Evolutionary conservation across 2,329 filamentous ascomycete genomes (phyloP).

Genomic region (Pseudogymnoascus sp.): DNA sequence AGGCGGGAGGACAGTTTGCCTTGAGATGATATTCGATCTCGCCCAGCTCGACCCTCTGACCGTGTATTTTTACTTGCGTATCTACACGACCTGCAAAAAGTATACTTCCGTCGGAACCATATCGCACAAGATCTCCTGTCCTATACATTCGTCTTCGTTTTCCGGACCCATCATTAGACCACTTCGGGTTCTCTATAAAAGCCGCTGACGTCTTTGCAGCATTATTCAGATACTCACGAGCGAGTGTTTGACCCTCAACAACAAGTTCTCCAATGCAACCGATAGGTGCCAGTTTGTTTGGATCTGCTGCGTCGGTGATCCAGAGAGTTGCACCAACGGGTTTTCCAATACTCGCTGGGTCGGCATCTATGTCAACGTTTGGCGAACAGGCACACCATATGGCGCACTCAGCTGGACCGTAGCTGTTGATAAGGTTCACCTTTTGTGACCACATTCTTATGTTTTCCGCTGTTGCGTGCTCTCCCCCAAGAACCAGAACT

Average conservation of each 20-base stretch:
- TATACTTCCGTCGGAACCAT: conserved; percentile 42
- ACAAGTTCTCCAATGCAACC: neutral
- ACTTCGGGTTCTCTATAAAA: conserved; percentile 36
- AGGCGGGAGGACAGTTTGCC: neutral
- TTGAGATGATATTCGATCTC: conserved; percentile 15
- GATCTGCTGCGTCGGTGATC: conserved; percentile 24
- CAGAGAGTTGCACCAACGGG: conserved; percentile 21
- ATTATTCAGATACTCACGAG: conserved; percentile 50
- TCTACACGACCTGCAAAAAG: conserved; percentile 53
- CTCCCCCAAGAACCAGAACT: conserved; percentile 75
- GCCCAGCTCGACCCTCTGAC: conserved; percentile 19
- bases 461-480: conserved; percentile 63
- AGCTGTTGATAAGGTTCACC: conserved; percentile 38
- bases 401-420: conserved; percentile 84
- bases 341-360: conserved; percentile 1
- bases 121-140: conserved; percentile 51
- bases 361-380: conserved; percentile 10
- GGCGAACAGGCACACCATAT: conserved; percentile 27
- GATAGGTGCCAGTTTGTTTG: neutral
- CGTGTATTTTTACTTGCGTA: conserved; percentile 47
- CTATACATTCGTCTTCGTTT: conserved; percentile 39
- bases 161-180: conserved; percentile 8
- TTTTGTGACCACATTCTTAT: conserved; percentile 30
- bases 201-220: conserved; percentile 45
- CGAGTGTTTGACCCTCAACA: conserved; percentile 44